Conservation (phyloP, 2,329 filamentous ascomycete species). For the Hortaea sp. region DNA sequence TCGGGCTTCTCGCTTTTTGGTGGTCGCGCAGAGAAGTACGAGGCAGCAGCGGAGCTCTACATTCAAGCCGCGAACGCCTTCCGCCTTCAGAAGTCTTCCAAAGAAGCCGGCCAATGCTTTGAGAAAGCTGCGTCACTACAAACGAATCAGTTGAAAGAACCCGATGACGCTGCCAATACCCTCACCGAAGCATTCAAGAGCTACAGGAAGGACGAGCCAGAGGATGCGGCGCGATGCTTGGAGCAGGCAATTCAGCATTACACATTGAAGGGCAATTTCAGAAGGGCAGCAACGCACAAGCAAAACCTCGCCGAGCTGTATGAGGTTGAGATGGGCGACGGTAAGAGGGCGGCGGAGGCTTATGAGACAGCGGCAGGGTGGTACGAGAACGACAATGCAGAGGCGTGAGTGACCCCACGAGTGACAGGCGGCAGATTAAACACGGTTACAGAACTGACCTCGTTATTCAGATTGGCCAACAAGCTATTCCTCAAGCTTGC, state of each 20-base stretch:
- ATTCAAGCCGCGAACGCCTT: conserved; percentile 86
- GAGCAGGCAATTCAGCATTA: conserved; percentile 76
- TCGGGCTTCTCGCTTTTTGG: conserved; percentile 86
- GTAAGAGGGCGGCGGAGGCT: conserved; percentile 65
- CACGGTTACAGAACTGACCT: background rate
- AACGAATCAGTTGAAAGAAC: conserved; percentile 71
- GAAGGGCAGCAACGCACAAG: conserved; percentile 81
- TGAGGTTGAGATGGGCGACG: conserved; percentile 70
- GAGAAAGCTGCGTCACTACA: conserved; percentile 77
- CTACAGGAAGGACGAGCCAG: conserved; percentile 75
- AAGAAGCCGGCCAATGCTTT: conserved; percentile 78
- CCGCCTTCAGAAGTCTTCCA: conserved; percentile 72
- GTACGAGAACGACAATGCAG: conserved; percentile 80
- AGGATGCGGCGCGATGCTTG: conserved; percentile 72
- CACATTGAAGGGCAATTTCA: conserved; percentile 80
- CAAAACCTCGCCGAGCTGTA: conserved; percentile 80
- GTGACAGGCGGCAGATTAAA: conserved; percentile 1
- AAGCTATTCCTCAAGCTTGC: conserved; percentile 90
- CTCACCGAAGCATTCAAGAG: conserved; percentile 89
- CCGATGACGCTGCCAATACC: conserved; percentile 83
- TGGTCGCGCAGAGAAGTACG: conserved; percentile 76
- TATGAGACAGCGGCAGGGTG: conserved; percentile 81
- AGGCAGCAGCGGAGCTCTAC: conserved; percentile 80
- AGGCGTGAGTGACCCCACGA: conserved; percentile 50
- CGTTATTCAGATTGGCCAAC: conserved; percentile 62